Conservation (phyloP, 139 green algal genomes). For the Auxenochlorella pyrenoidosa region DNA sequence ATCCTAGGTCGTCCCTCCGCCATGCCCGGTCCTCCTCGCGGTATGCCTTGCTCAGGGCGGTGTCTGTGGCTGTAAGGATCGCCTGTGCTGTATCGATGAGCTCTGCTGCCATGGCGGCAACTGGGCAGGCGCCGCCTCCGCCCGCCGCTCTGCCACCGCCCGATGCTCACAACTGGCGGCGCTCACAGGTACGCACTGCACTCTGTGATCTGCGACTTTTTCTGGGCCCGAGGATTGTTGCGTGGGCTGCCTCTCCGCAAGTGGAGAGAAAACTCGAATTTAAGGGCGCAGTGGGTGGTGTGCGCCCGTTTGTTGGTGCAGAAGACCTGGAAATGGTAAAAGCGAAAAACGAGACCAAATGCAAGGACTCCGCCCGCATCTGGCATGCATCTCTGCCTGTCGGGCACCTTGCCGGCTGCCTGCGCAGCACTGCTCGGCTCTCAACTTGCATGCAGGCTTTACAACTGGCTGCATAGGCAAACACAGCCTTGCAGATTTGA, state of each 20-base stretch:
- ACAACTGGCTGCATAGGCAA: not conserved
- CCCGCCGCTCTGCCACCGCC: not conserved
- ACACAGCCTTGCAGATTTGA: not conserved
- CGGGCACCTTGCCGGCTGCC: no score
- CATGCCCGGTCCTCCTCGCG: conserved; percentile 20
- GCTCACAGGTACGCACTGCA: not conserved
- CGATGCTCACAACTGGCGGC: not conserved
- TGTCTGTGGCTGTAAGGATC: conserved; percentile 15
- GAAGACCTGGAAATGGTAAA: no score
- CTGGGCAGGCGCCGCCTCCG: not conserved
- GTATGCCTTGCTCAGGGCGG: conserved; percentile 23
- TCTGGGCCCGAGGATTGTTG: not conserved
- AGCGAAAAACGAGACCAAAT: no score
- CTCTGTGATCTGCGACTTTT: not conserved
- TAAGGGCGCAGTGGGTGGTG: no score
- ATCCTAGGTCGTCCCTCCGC: conserved; percentile 14
- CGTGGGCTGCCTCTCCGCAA: no score
- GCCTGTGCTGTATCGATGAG: conserved; percentile 22
- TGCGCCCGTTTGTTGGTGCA: no score
- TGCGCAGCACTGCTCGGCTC: no score
- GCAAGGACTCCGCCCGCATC: no score
- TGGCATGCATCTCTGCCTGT: no score
- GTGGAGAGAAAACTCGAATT: no score
- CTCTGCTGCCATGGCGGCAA: not conserved
- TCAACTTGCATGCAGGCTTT: no score